Evolutionary conservation across 73 alveolate species (phyloP).

Genomic region (Tetrahymena malaccensis): DNA sequence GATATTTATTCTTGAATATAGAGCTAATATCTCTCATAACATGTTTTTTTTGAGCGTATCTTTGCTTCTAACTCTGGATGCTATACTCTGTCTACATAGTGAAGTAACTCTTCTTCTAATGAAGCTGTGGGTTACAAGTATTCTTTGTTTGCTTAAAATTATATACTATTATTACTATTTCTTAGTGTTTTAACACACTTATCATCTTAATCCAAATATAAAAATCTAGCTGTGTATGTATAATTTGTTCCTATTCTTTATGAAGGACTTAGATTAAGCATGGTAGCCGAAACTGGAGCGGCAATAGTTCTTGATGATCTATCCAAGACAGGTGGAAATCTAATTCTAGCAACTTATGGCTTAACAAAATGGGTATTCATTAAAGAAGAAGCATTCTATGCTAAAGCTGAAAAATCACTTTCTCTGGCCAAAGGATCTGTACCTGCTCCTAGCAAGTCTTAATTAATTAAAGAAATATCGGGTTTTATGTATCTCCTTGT

Average conservation of each 20-base stretch:
- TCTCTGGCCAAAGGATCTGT: slow-evolving; percentile 25
- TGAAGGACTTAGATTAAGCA: slow-evolving; percentile 71
- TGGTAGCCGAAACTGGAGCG: slow-evolving; percentile 81
- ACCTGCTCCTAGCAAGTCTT: slow-evolving; percentile 32
- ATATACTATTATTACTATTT: slow-evolving; percentile 46
- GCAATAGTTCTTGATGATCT: slow-evolving; percentile 92
- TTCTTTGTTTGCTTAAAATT: slow-evolving; percentile 51
- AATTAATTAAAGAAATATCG: neutral
- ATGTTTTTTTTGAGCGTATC: slow-evolving; percentile 56
- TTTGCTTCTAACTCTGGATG: slow-evolving; percentile 36
- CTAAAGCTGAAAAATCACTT: slow-evolving; percentile 66
- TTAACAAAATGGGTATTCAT: slow-evolving; percentile 63
- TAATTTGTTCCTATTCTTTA: slow-evolving; percentile 78
- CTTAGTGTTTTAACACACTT: slow-evolving; percentile 64
- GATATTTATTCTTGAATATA: slow-evolving; percentile 80
- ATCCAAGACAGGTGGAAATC: slow-evolving; percentile 94
- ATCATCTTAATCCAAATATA: slow-evolving; percentile 70
- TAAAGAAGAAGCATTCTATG: slow-evolving; percentile 60
- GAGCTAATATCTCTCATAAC: slow-evolving; percentile 66
- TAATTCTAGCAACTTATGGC: slow-evolving; percentile 67
- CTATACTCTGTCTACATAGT: slow-evolving; percentile 28
- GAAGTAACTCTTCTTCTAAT: slow-evolving; percentile 52
- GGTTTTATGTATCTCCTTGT: neutral
- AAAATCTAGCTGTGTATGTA: slow-evolving; percentile 64
- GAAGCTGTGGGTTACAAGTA: slow-evolving; percentile 60